Evolutionary conservation across 306 rosid species (phyloP).

Genomic region (Quercus alba): DNA sequence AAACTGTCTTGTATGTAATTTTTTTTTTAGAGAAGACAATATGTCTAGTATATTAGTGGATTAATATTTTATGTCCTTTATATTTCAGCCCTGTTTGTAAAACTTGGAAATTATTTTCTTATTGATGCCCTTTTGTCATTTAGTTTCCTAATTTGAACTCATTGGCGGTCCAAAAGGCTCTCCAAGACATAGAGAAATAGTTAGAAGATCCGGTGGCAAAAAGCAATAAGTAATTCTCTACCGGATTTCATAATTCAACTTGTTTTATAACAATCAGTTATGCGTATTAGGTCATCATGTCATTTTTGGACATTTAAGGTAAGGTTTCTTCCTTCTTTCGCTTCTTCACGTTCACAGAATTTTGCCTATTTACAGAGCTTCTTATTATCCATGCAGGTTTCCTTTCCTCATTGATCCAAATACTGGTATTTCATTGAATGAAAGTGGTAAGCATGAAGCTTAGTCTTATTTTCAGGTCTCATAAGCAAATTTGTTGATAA

Average conservation of each 20-base stretch:
- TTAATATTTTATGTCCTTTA: background rate
- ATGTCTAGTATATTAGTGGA: background rate
- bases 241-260: conserved; percentile 6
- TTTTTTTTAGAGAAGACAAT: background rate
- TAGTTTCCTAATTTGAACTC: conserved; percentile 20
- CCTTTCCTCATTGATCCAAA: conserved; percentile 80
- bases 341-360: conserved; percentile 1
- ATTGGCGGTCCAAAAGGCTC: conserved; percentile 80
- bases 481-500: background rate
- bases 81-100: background rate
- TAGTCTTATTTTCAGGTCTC: background rate
- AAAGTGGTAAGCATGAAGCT: conserved; percentile 64
- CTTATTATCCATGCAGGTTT: conserved; percentile 53
- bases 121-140: conserved; percentile 6
- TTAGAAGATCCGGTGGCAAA: conserved; percentile 74
- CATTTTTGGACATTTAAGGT: background rate
- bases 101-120: conserved; percentile 14
- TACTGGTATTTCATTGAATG: conserved; percentile 62
- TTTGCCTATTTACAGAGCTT: background rate
- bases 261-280: background rate
- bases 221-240: conserved; percentile 52
- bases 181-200: conserved; percentile 70
- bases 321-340: background rate
- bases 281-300: background rate
- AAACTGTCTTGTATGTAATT: background rate